Percentiles rank a stretch among this genome's conserved stretches.
Conservation (phyloP, 1,139 yeast species). For the Saccharomyces hybrid region DNA sequence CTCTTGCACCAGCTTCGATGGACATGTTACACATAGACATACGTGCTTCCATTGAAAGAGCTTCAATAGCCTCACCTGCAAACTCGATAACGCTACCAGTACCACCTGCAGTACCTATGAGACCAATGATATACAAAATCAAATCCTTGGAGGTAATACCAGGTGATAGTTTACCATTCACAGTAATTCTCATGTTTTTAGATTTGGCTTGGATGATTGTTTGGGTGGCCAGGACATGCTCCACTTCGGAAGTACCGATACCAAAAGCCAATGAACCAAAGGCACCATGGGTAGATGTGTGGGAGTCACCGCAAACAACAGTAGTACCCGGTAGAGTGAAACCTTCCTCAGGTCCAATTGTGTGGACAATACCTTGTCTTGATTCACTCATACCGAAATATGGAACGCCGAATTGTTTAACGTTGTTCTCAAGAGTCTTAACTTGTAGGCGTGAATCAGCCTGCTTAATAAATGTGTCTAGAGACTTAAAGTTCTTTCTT, state of each 20-base stretch:
- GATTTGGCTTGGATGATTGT: constrained; percentile 91
- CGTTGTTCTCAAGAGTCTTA: constrained; percentile 85
- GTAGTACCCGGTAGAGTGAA: constrained; percentile 98
- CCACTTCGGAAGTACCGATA: constrained; percentile 98
- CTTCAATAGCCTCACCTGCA: constrained; percentile 89
- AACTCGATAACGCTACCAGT: constrained; percentile 95
- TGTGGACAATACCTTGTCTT: constrained; percentile 96
- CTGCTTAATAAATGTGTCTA: constrained; percentile 79
- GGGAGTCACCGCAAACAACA: constrained; percentile 98
- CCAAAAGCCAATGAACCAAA: constrained; percentile 98
- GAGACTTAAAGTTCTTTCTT: constrained; percentile 63
- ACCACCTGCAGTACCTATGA: constrained; percentile 99
- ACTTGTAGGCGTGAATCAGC: constrained; percentile 90
- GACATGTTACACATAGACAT: constrained; percentile 99
- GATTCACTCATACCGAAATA: constrained; percentile 91
- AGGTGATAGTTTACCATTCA: constrained; percentile 72
- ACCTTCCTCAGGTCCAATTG: constrained; percentile 98
- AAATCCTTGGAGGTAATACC: constrained; percentile 96
- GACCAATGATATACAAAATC: constrained; percentile 88
- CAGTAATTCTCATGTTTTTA: constrained; percentile 85
- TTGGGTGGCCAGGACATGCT: constrained; percentile 96
- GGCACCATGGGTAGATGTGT: constrained; percentile 97
- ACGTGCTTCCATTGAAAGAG: constrained; percentile 94
- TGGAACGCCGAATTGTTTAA: constrained; percentile 78
- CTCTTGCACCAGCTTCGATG: constrained; percentile 98